phyloP scores from a whole-genome alignment of 306 rosid species.

The Medicago ruthenica region DNA sequence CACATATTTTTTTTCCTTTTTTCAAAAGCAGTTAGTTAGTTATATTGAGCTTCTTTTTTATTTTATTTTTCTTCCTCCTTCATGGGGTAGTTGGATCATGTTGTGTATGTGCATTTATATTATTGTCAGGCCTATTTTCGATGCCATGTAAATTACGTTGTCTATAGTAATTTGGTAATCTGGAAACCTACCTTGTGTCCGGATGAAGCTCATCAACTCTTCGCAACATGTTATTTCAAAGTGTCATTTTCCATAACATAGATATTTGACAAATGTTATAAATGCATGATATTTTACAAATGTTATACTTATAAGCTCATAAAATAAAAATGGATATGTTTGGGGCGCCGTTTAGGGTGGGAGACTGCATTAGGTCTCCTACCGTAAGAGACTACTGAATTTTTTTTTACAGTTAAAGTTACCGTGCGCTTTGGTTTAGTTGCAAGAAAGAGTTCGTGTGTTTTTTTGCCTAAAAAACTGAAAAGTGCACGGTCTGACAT shows the following conservation, averaged over 20 bases:
- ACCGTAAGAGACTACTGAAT: too few species aligned
- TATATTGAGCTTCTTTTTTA: not conserved
- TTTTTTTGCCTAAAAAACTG: too few species aligned
- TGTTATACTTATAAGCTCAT: too few species aligned
- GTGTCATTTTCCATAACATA: not conserved
- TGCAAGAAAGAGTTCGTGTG: too few species aligned
- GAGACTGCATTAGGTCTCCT: too few species aligned
- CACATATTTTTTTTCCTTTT: not conserved
- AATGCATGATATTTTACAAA: too few species aligned
- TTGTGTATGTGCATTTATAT: slow-evolving; percentile 1
- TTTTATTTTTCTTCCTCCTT: not conserved
- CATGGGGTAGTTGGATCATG: slow-evolving; percentile 27
- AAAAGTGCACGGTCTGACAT: too few species aligned
- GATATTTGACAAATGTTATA: too few species aligned
- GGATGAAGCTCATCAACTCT: slow-evolving; percentile 17
- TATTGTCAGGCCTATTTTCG: not conserved
- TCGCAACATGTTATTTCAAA: slow-evolving; percentile 1
- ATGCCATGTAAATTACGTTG: not conserved
- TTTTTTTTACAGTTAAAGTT: too few species aligned
- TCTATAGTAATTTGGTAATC: slow-evolving; percentile 6
- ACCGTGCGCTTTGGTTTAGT: too few species aligned
- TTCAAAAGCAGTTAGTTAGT: slow-evolving; percentile 21
- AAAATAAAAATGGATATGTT: too few species aligned
- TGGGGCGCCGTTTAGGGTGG: too few species aligned
- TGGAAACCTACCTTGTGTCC: slow-evolving; percentile 16